Evolutionary conservation across 768 basidiomycete species (phyloP).

Genomic region (Tulasnella sp.): DNA sequence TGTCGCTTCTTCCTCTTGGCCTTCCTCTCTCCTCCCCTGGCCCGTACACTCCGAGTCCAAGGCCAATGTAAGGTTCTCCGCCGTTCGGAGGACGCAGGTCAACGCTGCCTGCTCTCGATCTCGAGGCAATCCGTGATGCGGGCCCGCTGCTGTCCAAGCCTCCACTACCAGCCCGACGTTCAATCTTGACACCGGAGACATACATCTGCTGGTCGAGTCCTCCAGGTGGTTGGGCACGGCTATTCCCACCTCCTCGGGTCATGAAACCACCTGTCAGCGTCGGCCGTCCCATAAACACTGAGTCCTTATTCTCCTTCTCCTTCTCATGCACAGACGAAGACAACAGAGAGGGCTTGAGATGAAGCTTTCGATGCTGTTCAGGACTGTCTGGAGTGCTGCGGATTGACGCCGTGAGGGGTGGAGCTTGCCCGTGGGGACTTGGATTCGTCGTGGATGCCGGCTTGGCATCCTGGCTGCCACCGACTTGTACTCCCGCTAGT

Average conservation of each 20-base stretch:
- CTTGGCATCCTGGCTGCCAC: neutral
- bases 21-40: constrained; percentile 40
- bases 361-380: neutral
- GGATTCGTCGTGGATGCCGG: neutral
- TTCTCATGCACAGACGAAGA: neutral
- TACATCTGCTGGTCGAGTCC: constrained; percentile 57
- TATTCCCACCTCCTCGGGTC: constrained; percentile 47
- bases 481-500: constrained; percentile 17
- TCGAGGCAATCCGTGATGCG: constrained; percentile 14
- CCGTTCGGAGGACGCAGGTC: neutral
- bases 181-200: constrained; percentile 67
- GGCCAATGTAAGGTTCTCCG: neutral
- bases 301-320: neutral
- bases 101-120: constrained; percentile 15
- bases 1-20: constrained; percentile 29
- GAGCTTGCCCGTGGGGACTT: neutral
- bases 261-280: constrained; percentile 32
- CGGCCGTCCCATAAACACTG: neutral
- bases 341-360: neutral
- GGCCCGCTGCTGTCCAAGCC: constrained; percentile 15
- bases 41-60: neutral
- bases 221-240: constrained; percentile 37
- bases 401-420: neutral
- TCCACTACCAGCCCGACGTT: constrained; percentile 24
- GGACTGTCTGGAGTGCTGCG: neutral